phyloP scores from a whole-genome alignment of 2,329 filamentous ascomycete species.

The Lasiodiplodia sp. region DNA sequence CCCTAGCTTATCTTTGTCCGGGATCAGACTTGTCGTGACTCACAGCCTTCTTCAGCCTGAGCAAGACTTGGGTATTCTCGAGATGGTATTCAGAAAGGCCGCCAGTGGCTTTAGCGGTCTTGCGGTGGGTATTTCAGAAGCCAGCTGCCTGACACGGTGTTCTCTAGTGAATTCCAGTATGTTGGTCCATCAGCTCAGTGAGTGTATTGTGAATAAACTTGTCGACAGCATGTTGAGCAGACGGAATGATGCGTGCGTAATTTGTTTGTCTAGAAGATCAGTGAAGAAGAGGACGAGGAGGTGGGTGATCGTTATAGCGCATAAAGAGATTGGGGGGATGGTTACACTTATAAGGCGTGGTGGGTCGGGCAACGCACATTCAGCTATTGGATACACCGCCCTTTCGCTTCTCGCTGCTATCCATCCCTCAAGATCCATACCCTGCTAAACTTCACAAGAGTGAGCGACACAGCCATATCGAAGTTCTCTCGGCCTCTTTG shows the following conservation, averaged over 20 bases:
- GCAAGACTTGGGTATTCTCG: no score
- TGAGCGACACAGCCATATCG: not conserved
- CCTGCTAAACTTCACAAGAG: not conserved
- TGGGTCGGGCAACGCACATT: not conserved
- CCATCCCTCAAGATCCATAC: not conserved
- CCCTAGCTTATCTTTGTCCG: not conserved
- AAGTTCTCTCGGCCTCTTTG: not conserved
- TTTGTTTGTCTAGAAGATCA: no score
- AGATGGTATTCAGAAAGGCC: not conserved
- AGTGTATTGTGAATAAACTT: no score
- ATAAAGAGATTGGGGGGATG: no score
- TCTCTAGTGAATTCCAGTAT: not conserved
- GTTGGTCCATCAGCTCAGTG: not conserved
- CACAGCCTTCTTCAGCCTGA: no score
- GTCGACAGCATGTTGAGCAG: no score
- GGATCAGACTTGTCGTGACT: no score
- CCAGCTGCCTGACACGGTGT: not conserved
- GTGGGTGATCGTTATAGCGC: no score
- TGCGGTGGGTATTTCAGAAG: not conserved
- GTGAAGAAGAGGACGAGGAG: no score
- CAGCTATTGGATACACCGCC: not conserved
- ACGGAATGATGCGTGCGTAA: no score
- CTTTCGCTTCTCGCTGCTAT: not conserved
- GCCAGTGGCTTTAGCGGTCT: not conserved
- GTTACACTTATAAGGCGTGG: no score